phyloP scores from a whole-genome alignment of 2,329 filamentous ascomycete species.

The Penicillium sp. region DNA sequence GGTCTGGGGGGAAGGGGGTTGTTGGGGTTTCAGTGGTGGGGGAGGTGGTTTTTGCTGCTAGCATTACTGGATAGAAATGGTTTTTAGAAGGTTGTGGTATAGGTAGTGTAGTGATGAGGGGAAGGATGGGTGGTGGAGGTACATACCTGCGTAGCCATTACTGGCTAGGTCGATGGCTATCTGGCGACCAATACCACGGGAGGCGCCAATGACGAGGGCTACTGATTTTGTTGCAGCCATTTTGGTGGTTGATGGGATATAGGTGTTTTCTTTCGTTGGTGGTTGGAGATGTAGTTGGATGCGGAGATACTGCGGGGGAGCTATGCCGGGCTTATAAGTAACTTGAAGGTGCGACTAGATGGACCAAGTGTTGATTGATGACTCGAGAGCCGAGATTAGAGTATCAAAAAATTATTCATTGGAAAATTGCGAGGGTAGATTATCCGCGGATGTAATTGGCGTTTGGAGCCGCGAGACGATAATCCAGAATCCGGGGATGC shows the following conservation, averaged over 20 bases:
- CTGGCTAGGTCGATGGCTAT: conserved; percentile 77
- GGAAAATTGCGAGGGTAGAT: neutral
- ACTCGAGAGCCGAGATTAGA: neutral
- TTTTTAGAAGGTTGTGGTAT: neutral
- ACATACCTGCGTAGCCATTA: conserved; percentile 70
- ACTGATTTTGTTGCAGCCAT: conserved; percentile 51
- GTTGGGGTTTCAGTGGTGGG: conserved; percentile 64
- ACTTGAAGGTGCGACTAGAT: neutral
- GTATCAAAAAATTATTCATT: conserved; percentile 6
- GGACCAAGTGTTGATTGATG: neutral
- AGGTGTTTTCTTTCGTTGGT: neutral
- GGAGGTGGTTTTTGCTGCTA: conserved; percentile 77
- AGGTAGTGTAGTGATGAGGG: too few species aligned
- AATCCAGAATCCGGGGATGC: conserved; percentile 1
- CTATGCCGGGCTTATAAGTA: neutral
- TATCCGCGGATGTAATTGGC: neutral
- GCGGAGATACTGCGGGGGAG: conserved; percentile 1
- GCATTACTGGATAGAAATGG: conserved; percentile 63
- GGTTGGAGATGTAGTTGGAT: neutral
- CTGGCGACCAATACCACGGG: conserved; percentile 80
- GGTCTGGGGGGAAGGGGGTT: conserved; percentile 72
- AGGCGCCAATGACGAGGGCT: conserved; percentile 76
- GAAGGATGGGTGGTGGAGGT: neutral
- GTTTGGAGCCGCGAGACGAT: neutral
- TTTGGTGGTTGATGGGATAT: conserved; percentile 4